Evolutionary conservation across 225 moss, liverwort and hornwort species (phyloP), one percentile per base, ranked within the genome.

Genomic region (Physcomitrellopsis africana): DNA sequence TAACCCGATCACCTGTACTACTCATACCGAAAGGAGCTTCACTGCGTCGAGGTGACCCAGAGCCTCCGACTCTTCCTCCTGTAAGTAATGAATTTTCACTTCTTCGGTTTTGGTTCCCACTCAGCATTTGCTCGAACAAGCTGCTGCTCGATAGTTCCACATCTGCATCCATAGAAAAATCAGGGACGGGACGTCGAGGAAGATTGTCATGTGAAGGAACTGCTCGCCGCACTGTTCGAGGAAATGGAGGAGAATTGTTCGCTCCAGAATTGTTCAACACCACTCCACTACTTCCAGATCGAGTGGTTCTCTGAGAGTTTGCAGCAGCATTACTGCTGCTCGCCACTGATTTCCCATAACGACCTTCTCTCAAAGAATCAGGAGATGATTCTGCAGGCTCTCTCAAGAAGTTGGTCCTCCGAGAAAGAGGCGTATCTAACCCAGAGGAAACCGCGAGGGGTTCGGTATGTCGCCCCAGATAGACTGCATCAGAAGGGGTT

Each of bases 181-280:
- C 86, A 29, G 77, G 69, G 49, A 82, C 56, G 54, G 83, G 65
- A 55, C 87, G 86, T 55, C 81, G 84, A 16, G 91, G 78, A 72
- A 84, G 79, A 60, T 81, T 79, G 65, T 92, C 92, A 56, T 83
- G 91, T 15, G 84, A 84, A 16, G 91, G 91, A 78, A 89, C 76
- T 44, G 87, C 87, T 73, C 91, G 87, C 74, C 91, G 81, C 22
- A 86, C 85, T 5, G 87, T 81, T 37, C 87, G 89, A n/a, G 92
- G 80, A 65, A 86, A 89, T 22, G 87, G 86, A 20, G 85, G 89
- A 27, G 88, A 88, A 63, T 79, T 76, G 18, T 80, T 68, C 9
- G 68, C 63, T 76, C 79, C 81, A 11, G 75, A 65, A 23, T 72
- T 84, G 57, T 69, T 89, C 55, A 80, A 41, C 15, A 83, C 77